phyloP scores from a whole-genome alignment of 306 rosid species.

The Acacia melanoxylon region DNA sequence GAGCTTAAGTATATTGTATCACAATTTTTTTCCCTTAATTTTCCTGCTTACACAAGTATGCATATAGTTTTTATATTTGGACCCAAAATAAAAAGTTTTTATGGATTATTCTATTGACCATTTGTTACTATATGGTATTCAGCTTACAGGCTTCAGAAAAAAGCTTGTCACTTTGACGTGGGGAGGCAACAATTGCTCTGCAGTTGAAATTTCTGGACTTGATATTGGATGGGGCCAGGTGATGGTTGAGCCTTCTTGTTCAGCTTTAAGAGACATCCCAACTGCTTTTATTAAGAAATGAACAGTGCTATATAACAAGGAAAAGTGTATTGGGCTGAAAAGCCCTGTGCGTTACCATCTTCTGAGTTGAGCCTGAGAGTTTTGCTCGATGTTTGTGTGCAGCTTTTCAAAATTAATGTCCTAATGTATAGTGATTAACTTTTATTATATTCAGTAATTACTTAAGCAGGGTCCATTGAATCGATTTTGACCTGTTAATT shows the following conservation, averaged over 20 bases:
- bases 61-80: not conserved
- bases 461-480: not conserved
- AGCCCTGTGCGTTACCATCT: not conserved
- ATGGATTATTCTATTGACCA: conserved; percentile 30
- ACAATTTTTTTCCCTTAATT: not conserved
- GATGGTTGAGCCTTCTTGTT: conserved; percentile 28
- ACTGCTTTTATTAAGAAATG: conserved; percentile 33
- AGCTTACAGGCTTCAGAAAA: conserved; percentile 72
- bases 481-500: not conserved
- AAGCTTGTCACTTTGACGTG: conserved; percentile 68
- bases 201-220: conserved; percentile 88
- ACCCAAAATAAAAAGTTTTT: not conserved
- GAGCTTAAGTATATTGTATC: not conserved
- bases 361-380: not conserved
- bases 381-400: not conserved
- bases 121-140: conserved; percentile 34
- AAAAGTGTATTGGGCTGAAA: not conserved
- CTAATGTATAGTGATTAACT: not conserved
- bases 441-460: not conserved
- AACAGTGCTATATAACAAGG: conserved; percentile 2
- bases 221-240: conserved; percentile 99
- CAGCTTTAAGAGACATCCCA: conserved; percentile 11
- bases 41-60: not conserved
- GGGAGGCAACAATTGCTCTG: conserved; percentile 58
- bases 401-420: not conserved